Conservation (phyloP, 306 rosid species). For the Cajanus cajan region DNA sequence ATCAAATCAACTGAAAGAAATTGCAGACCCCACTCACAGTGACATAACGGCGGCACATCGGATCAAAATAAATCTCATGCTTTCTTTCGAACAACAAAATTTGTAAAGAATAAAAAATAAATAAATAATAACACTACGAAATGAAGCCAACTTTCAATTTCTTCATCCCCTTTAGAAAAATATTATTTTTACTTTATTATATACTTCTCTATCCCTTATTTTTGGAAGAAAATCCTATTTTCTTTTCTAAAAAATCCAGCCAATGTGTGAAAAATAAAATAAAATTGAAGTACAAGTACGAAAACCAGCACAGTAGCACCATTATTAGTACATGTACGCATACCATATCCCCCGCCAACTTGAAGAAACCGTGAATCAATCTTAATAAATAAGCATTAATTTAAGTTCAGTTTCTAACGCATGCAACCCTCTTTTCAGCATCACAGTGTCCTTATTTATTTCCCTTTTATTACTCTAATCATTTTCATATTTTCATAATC, state of each 20-base stretch:
- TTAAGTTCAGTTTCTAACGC: neutral
- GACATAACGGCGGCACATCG: slow-evolving; percentile 75
- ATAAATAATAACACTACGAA: neutral
- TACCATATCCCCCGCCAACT: neutral
- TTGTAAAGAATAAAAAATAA: neutral
- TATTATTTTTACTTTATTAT: neutral
- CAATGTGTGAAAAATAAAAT: neutral
- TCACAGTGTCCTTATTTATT: neutral
- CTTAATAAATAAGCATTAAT: neutral
- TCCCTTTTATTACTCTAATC: neutral
- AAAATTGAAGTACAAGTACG: too few species aligned
- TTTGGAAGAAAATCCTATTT: neutral
- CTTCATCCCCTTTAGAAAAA: neutral
- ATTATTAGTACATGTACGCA: neutral
- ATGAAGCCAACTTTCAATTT: neutral
- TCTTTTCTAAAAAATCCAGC: neutral
- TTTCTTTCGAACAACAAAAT: neutral
- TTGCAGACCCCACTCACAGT: slow-evolving; percentile 14
- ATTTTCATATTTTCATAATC: neutral
- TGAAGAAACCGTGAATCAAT: neutral
- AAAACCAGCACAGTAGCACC: neutral
- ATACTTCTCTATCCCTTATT: neutral
- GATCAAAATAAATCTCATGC: slow-evolving; percentile 30
- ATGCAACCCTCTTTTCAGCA: slow-evolving; percentile 39
- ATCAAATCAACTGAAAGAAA: slow-evolving; percentile 53